Evolutionary conservation across 192 early-diverging fungal species (phyloP).

Genomic region (Lunasporangiospora selenospora): DNA sequence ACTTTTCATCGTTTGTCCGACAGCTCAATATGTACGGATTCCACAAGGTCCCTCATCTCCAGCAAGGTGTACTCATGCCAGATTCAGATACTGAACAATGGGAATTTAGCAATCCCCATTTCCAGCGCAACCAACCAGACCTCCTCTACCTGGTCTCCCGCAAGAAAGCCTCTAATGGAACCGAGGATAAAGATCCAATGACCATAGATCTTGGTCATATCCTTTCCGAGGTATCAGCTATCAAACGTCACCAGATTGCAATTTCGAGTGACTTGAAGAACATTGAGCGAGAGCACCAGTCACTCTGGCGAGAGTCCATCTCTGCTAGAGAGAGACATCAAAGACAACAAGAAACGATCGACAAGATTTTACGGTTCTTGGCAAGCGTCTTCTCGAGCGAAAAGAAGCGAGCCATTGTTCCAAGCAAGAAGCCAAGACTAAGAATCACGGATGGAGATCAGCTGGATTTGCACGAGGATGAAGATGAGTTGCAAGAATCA

Average conservation of each 20-base stretch:
- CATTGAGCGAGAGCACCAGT: slow-evolving; percentile 89
- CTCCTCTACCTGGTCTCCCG: slow-evolving; percentile 86
- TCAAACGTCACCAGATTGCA: slow-evolving; percentile 89
- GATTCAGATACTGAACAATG: slow-evolving; percentile 81
- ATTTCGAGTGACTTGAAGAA: slow-evolving; percentile 87
- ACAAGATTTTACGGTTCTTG: slow-evolving; percentile 93
- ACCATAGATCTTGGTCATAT: slow-evolving; percentile 59
- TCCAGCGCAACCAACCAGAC: slow-evolving; percentile 87
- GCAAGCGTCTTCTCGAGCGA: slow-evolving; percentile 81
- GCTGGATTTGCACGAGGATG: slow-evolving; percentile 13
- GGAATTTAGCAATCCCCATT: slow-evolving; percentile 92
- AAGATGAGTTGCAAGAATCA: slow-evolving; percentile 19
- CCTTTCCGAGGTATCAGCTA: slow-evolving; percentile 82
- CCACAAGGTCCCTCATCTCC: slow-evolving; percentile 94
- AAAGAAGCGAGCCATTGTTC: slow-evolving; percentile 56
- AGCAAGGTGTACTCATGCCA: slow-evolving; percentile 85
- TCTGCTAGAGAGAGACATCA: slow-evolving; percentile 78
- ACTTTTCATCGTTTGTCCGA: slow-evolving; percentile 89
- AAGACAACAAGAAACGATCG: slow-evolving; percentile 89
- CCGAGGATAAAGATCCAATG: slow-evolving; percentile 48
- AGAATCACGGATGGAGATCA: slow-evolving; percentile 36
- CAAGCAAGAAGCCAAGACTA: slow-evolving; percentile 51
- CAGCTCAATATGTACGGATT: slow-evolving; percentile 98
- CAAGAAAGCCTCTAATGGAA: slow-evolving; percentile 69
- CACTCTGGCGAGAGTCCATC: slow-evolving; percentile 86